These are phyloP conservation scores for Piper longum DNA, from an alignment of 164 flowering plant genomes.

Conservation along the genomic window DNA sequence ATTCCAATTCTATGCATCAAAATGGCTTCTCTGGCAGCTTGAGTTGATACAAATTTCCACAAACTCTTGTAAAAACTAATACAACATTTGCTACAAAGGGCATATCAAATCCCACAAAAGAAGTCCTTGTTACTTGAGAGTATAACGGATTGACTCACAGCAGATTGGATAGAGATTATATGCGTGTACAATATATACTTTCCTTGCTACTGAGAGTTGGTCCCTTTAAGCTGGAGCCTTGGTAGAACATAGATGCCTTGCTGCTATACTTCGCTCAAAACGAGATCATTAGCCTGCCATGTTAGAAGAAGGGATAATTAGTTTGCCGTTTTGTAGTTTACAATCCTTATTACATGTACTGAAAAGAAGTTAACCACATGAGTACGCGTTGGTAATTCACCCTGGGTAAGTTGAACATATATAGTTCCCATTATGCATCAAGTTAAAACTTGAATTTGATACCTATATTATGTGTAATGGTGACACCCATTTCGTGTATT, in stretches of 20 bases:
- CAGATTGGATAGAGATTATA: no score
- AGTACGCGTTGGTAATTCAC: no score
- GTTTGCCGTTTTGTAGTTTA: slow-evolving; percentile 2
- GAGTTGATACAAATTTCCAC: not conserved
- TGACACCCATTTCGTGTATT: no score
- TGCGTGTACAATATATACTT: no score
- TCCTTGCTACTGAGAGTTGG: not conserved
- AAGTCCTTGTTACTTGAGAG: not conserved
- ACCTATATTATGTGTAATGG: no score
- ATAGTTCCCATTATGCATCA: not conserved
- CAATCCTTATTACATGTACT: not conserved
- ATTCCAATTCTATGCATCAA: no score
- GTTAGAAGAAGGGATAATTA: not conserved
- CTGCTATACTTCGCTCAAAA: not conserved
- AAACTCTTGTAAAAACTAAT: not conserved
- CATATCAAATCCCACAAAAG: not conserved
- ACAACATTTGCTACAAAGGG: not conserved
- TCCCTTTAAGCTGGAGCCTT: not conserved
- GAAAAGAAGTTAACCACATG: not conserved
- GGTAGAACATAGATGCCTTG: not conserved
- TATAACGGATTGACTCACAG: not conserved
- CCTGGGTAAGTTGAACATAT: not conserved
- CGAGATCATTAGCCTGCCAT: slow-evolving; percentile 1
- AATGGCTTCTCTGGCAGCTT: not conserved
- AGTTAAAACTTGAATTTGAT: not conserved